Percentiles rank a stretch among this genome's conserved stretches.
phyloP scores from a whole-genome alignment of 2,329 filamentous ascomycete genomes.

The Microcyclosporella mali region DNA sequence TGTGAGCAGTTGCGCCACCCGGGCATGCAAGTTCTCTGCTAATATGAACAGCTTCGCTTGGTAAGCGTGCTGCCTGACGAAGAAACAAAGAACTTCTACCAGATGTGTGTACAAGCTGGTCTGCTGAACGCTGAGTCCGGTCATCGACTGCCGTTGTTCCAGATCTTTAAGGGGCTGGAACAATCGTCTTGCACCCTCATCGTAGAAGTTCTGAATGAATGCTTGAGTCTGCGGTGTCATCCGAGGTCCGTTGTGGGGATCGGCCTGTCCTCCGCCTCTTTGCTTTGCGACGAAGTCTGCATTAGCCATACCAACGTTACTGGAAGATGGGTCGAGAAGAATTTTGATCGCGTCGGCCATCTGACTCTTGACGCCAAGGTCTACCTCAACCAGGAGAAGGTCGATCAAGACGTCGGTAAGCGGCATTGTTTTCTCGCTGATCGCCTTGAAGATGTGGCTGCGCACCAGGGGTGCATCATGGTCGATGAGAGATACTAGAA shows the following conservation, averaged over 20 bases:
- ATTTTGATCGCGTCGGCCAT: constrained; percentile 94
- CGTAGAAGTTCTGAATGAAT: constrained; percentile 85
- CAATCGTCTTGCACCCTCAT: constrained; percentile 73
- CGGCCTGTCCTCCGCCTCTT: constrained; percentile 33
- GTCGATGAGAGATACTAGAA: constrained; percentile 88
- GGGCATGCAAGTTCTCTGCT: constrained; percentile 66
- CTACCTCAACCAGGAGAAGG: constrained; percentile 80
- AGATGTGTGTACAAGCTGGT: constrained; percentile 87
- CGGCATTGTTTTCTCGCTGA: constrained; percentile 77
- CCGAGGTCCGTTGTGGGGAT: constrained; percentile 14
- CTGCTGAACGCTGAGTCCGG: constrained; percentile 68
- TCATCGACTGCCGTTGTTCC: constrained; percentile 50
- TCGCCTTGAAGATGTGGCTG: constrained; percentile 83
- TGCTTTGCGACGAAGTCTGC: constrained; percentile 63
- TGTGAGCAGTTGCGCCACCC: constrained; percentile 73
- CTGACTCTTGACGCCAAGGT: constrained; percentile 91
- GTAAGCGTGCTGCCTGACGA: constrained; percentile 80
- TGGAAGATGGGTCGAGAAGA: constrained; percentile 67
- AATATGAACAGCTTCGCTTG: constrained; percentile 85
- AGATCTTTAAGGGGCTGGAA: constrained; percentile 83
- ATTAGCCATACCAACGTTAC: constrained; percentile 57
- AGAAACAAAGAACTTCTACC: constrained; percentile 89
- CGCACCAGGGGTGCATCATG: constrained; percentile 94
- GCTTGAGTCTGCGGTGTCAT: constrained; percentile 64
- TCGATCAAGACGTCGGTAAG: constrained; percentile 91